Evolutionary conservation across 805 yeast species (phyloP).

Genomic region (Jamesozyma lodderae): DNA sequence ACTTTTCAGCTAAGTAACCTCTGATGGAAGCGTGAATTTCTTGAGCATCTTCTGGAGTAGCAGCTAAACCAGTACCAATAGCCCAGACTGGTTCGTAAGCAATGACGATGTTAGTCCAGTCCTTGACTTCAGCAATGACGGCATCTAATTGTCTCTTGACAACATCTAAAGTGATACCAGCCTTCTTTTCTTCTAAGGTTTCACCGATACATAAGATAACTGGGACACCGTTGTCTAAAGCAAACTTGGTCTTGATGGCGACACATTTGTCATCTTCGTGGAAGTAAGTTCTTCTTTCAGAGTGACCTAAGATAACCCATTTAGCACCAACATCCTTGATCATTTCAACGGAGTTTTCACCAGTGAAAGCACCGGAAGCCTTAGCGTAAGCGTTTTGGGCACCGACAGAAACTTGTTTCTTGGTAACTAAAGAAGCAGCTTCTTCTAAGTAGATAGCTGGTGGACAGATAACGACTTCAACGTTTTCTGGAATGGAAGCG

Average conservation of each 20-base stretch:
- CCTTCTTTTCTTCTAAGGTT: conserved; percentile 89
- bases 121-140: conserved; percentile 66
- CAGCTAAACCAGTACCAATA: conserved; percentile 98
- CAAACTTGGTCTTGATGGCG: conserved; percentile 91
- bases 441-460: conserved; percentile 86
- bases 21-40: conserved; percentile 86
- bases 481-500: conserved; percentile 64
- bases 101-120: conserved; percentile 87
- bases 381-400: conserved; percentile 88
- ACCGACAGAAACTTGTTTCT: conserved; percentile 66
- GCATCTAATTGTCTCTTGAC: conserved; percentile 86
- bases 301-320: conserved; percentile 96
- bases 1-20: conserved; percentile 63
- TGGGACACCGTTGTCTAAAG: conserved; percentile 77
- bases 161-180: conserved; percentile 77
- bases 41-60: conserved; percentile 97
- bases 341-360: conserved; percentile 86
- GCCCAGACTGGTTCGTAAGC: conserved; percentile 99
- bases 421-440: conserved; percentile 60
- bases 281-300: conserved; percentile 94
- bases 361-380: conserved; percentile 95
- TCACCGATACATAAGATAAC: conserved; percentile 98
- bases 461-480: conserved; percentile 92
- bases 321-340: conserved; percentile 84
- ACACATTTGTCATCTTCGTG: conserved; percentile 83